Percentiles rank a stretch among this genome's conserved stretches.
Evolutionary conservation across 2,329 filamentous ascomycete species (phyloP).

Genomic region (Neurospora crassa): DNA sequence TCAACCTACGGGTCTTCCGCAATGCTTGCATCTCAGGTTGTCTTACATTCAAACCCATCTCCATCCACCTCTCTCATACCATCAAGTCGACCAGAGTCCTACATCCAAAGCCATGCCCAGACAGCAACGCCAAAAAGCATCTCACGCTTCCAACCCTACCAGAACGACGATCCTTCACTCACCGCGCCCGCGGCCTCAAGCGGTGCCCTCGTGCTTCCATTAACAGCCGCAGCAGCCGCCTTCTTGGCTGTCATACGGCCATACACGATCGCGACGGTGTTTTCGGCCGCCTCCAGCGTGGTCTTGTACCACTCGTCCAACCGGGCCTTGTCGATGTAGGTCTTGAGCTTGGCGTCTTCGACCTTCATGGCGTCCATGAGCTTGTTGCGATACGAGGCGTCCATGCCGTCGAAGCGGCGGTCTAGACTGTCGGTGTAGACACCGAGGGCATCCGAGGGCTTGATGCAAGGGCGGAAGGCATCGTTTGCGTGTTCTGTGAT

Average conservation of each 20-base stretch:
- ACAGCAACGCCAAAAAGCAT: not conserved
- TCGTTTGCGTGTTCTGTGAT: slow-evolving; percentile 26
- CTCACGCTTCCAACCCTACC: not conserved
- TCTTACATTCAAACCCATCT: not conserved
- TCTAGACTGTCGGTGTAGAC: slow-evolving; percentile 54
- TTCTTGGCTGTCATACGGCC: slow-evolving; percentile 8
- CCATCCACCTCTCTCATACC: not conserved
- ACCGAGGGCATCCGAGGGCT: slow-evolving; percentile 45
- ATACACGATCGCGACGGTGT: slow-evolving; percentile 18
- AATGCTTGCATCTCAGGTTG: not conserved
- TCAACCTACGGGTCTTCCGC: not conserved
- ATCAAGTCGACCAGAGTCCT: not conserved
- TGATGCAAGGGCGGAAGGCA: slow-evolving; percentile 34
- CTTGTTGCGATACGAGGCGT: slow-evolving; percentile 54
- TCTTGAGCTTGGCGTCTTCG: slow-evolving; percentile 59
- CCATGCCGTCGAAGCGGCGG: slow-evolving; percentile 48
- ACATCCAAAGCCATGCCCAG: not conserved
- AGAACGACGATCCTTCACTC: not conserved
- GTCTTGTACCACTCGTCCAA: slow-evolving; percentile 55
- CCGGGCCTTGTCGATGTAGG: slow-evolving; percentile 56
- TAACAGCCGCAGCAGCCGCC: not conserved
- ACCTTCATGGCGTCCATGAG: slow-evolving; percentile 62
- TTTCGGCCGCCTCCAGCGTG: slow-evolving; percentile 19
- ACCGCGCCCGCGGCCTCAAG: not conserved
- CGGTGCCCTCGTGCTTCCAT: not conserved